Conservation (phyloP, 2,329 filamentous ascomycete species). For the Hymenoscyphus scutula region DNA sequence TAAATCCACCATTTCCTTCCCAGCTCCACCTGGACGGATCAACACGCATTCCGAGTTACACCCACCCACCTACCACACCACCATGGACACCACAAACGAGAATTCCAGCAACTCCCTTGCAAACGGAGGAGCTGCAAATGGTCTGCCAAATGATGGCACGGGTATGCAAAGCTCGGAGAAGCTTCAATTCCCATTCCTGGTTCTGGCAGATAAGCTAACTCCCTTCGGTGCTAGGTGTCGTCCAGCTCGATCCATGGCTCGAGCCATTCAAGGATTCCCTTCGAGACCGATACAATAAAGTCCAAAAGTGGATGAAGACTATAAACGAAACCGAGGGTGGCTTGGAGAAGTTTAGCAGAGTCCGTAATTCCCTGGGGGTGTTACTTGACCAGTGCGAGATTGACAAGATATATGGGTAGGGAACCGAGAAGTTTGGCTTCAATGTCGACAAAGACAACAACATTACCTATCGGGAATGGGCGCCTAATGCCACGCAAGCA, state of each 20-base stretch:
- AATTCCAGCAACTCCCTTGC: constrained; percentile 31
- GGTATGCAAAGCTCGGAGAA: constrained; percentile 49
- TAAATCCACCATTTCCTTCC: background rate
- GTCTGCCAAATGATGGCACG: constrained; percentile 67
- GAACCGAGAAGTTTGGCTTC: constrained; percentile 83
- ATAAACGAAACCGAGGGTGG: constrained; percentile 85
- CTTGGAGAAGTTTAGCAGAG: constrained; percentile 85
- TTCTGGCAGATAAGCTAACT: constrained; percentile 20
- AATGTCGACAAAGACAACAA: constrained; percentile 78
- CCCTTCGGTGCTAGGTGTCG: constrained; percentile 62
- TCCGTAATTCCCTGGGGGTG: constrained; percentile 40
- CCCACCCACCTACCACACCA: no score
- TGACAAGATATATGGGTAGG: constrained; percentile 48
- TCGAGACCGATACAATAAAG: constrained; percentile 71
- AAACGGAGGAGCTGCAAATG: constrained; percentile 43
- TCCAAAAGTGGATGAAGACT: constrained; percentile 81
- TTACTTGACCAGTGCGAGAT: background rate
- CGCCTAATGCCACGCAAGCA: constrained; percentile 81
- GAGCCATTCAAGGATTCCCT: constrained; percentile 78
- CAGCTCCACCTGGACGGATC: background rate
- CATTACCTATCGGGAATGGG: constrained; percentile 94
- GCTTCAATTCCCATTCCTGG: background rate
- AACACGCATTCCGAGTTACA: background rate
- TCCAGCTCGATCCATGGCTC: constrained; percentile 86
- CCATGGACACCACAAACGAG: constrained; percentile 33